Base-by-base conservation (phyloP, 2,329 filamentous ascomycete genomes). In the Aspergillus costaricaensis region DNA sequence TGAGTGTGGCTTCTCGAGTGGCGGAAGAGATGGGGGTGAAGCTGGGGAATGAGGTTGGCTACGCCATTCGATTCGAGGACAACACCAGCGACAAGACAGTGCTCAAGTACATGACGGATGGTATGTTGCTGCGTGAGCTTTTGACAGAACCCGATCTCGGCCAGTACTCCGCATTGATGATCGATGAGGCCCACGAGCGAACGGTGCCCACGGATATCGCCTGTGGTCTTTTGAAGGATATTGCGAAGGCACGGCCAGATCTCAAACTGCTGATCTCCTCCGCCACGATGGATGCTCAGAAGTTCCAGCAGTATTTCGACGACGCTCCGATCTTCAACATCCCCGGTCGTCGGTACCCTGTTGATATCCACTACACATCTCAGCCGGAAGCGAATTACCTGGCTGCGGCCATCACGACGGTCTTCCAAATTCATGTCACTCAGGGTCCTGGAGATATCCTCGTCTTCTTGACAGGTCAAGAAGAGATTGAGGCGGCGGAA, bases 51-150 rank as follows among this genome's bases (percentile, higher is more conserved):
- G 92, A 97, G 72, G 94, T 98, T 25, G 95, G 95, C 15, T 99
- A 97, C 74, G 89, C 89, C 0, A 96, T 99, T 68, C 90, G 95
- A 62, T 99, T 98, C 69, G 95, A 99, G 73, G 91, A 97, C 76
- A 88, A 88, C 64, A 96, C 92, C 0, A 91, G 87, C 72, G 92
- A 96, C 70, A 96, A 96, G 78, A 98, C 95, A 0, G 82, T 94
- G 7, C 79, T 99, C 57, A 96, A 96, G 76, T 98, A 96, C 77
- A 94, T 96, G 90, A 99, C 95, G 0, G 95, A 99, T 71, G 95
- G 95, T 73, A 96, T 98, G 90, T 81, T 98, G 41, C 81, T 98
- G 30, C 85, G 92, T 72, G 92, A 96, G 73, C 90, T 97, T 65
- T 86, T 97, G 79, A 94, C 91, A 0, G 92, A 96, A 70, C 93